Evolutionary conservation across 305 asterid species (phyloP), one percentile per base, ranked within the genome.

Genomic region (Solanum aculeatissimum): DNA sequence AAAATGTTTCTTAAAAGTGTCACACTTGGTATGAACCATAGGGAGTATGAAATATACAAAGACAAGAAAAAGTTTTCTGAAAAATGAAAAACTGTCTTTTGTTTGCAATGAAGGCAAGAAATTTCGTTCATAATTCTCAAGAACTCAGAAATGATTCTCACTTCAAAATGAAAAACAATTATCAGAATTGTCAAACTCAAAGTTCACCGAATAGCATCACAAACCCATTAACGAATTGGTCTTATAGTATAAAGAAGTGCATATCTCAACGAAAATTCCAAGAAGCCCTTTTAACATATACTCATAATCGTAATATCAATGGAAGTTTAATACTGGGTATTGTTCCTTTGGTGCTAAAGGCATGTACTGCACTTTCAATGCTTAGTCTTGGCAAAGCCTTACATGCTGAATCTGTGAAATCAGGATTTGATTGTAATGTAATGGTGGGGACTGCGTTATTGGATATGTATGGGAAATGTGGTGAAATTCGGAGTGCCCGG

Each of bases 361-460:
- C 99, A 32, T 92, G 97, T 74, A 93, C 97, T 47, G 88, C 95
- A 7, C 91, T 94, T 47, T 85, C 90, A 43, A 25, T 85, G 89
- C 89, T 90, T 51, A 12, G 16, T 15, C 84, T 88, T 79, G 98
- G 98, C 32, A 88, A 87, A 69, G 66, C 87, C 62, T 38, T 91
- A 85, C 99, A 96, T 85, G 90, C 94, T 14, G 98, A 93, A 23
- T 84, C 89, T 38, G 18, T 94, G 40, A 94, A 92, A 83, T 72
- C 85, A 7, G 97, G 97, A 62, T 51, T 89, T 2, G 90, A 87
- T 84, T 18, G 83, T 78, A 91, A 92, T 81, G 93, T 95, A 9
- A 85, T 89, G 91, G 95, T 92, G 79, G 97, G 96, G 70, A 94
- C 98, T 70, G 85, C 97, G 4, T 86, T 94, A 87, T 89, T 94